Evolutionary conservation across 805 yeast species (phyloP), one percentile per base, ranked within the genome.

Genomic region (Metschnikowia chrysomelidarum): DNA sequence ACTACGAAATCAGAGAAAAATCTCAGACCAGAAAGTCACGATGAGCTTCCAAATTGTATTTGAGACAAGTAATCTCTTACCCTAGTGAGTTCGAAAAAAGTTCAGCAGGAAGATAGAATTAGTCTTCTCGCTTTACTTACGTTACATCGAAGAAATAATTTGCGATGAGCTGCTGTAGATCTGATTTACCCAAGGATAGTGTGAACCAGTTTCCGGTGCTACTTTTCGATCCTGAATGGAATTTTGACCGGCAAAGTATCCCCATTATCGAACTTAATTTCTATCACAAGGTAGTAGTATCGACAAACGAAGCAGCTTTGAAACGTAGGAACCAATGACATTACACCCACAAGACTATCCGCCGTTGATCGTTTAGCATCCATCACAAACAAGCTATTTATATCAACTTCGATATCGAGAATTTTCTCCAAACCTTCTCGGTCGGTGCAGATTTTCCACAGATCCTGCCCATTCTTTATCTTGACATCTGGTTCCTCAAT

Each of bases 231-330:
- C n/a, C 27, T 32, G 22, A 54, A 28, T 4, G 57, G 53, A 9
- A 54, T 44, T 37, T 53, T 52, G 27, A 52, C 29, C 5, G 44
- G 43, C 19, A 48, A 31, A 19, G 34, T 31, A 12, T 54, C 59
- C 7, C 46, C 44, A 24, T 50, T 52, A 26, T 40, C 43, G 13
- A 54, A 38, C 43, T 44, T 45, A 12, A 54, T 40, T 10, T 41
- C 39, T 8, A 54, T 38, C 21, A 34, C 35, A 15, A 52, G 32
- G 38, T 49, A 57, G 47, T 57, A 57, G 36, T 46, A 47, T 7
- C 62, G 46, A 14, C 59, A 58, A 24, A 56, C 38, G 14, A 57
- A 47, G 30, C 62, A 57, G 26, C 57, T 54, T 33, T 57, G 60
- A 38, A 56, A 57, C 10, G 51, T 46, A 8, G 62, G 62, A 10